These are phyloP conservation scores for Sordaria brevicollis DNA, from an alignment of 495 filamentous ascomycete genomes.

Conservation along the genomic window DNA sequence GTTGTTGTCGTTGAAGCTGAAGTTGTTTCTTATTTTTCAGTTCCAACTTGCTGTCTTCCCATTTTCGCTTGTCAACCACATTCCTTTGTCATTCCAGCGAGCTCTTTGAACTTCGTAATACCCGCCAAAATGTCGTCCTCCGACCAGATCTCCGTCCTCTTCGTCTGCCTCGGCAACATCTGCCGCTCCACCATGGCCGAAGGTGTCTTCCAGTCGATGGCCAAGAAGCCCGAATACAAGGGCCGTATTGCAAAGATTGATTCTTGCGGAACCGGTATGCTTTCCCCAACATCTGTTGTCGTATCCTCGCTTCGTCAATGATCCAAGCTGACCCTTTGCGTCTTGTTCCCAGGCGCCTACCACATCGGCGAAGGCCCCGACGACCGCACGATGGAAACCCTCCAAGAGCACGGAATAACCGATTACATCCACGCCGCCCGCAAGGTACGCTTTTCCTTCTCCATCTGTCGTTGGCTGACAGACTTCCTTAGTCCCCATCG, in stretches of 20 bases:
- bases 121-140: constrained; percentile 10
- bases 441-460: constrained; percentile 38
- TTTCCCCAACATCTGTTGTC: not conserved
- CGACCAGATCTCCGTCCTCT: constrained; percentile 63
- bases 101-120: not conserved
- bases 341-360: constrained; percentile 46
- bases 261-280: constrained; percentile 63
- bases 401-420: constrained; percentile 61
- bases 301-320: too few species aligned
- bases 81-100: not conserved
- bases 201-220: constrained; percentile 72
- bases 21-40: not conserved
- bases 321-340: not conserved
- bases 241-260: constrained; percentile 60
- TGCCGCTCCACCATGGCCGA: constrained; percentile 94
- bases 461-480: not conserved
- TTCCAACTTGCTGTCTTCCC: not conserved
- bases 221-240: constrained; percentile 43
- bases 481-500: not conserved
- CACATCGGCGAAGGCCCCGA: constrained; percentile 67
- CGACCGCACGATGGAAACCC: constrained; percentile 71
- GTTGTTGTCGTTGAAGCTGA: not conserved
- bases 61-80: not conserved
- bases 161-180: constrained; percentile 96
- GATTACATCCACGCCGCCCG: constrained; percentile 70